phyloP scores from a whole-genome alignment of 306 rosid species.

The Alnus rubra region DNA sequence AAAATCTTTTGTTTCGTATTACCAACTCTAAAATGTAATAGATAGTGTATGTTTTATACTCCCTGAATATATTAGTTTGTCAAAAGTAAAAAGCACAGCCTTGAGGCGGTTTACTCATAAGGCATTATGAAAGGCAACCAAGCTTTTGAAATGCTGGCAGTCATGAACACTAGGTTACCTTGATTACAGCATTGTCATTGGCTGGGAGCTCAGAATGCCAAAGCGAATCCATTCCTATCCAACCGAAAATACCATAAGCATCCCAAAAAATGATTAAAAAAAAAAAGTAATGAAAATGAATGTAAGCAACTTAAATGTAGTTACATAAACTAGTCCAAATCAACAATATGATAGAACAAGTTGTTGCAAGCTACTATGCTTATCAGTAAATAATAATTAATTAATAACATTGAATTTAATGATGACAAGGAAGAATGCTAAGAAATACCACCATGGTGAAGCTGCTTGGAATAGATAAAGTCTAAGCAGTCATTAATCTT shows the following conservation, averaged over 20 bases:
- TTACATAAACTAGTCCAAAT: constrained; percentile 15
- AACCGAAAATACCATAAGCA: constrained; percentile 1
- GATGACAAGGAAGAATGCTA: neutral
- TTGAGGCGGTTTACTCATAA: constrained; percentile 17
- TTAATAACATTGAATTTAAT: neutral
- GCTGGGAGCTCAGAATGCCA: constrained; percentile 56
- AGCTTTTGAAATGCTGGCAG: constrained; percentile 18
- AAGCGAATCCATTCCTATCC: constrained; percentile 61
- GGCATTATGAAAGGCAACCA: neutral
- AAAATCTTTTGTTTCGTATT: constrained; percentile 5
- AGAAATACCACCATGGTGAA: constrained; percentile 76
- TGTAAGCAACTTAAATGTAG: constrained; percentile 10
- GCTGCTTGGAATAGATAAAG: constrained; percentile 90
- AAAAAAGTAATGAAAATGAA: neutral
- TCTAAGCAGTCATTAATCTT: constrained; percentile 94
- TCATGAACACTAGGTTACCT: constrained; percentile 50
- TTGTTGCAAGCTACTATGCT: neutral
- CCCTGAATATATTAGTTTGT: constrained; percentile 6
- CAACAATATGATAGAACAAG: neutral
- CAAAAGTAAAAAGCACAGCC: constrained; percentile 7
- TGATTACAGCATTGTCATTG: constrained; percentile 69
- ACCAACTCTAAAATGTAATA: constrained; percentile 22
- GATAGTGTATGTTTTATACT: neutral
- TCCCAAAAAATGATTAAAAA: neutral
- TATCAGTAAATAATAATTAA: constrained; percentile 7